Evolutionary conservation across 2,329 filamentous ascomycete genomes (phyloP).

Genomic region (Penicillium corylophilum): DNA sequence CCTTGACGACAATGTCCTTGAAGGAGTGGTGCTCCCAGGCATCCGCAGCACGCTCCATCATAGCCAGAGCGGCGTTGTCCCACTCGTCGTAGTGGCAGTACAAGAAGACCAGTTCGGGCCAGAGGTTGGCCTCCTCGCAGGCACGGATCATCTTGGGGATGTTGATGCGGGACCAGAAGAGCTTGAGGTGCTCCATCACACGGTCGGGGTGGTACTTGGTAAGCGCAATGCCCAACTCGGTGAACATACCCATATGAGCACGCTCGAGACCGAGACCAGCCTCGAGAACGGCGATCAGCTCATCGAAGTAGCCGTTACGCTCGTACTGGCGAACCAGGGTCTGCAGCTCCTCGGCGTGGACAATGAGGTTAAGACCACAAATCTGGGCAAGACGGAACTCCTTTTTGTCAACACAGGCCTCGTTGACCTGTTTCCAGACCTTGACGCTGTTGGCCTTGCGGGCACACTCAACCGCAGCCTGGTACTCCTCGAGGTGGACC

Average conservation of each 20-base stretch:
- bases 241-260: conserved; percentile 97
- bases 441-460: conserved; percentile 99
- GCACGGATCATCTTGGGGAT: conserved; percentile 95
- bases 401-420: conserved; percentile 94
- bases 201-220: conserved; percentile 94
- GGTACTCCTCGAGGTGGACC: conserved; percentile 95
- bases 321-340: conserved; percentile 96
- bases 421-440: conserved; percentile 98
- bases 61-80: conserved; percentile 93
- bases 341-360: conserved; percentile 93
- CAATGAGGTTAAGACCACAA: conserved; percentile 95
- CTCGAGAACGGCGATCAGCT: conserved; percentile 91
- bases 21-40: conserved; percentile 99
- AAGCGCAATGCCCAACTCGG: conserved; percentile 83
- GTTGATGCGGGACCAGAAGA: conserved; percentile 98
- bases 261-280: conserved; percentile 90
- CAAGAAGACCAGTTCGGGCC: conserved; percentile 96
- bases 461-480: conserved; percentile 94
- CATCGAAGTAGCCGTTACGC: conserved; percentile 94
- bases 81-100: conserved; percentile 99
- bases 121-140: conserved; percentile 90
- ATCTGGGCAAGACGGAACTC: conserved; percentile 99
- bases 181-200: conserved; percentile 96
- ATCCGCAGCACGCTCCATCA: conserved; percentile 96
- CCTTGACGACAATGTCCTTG: conserved; percentile 98